These are phyloP conservation scores for Russula olivacea DNA, from an alignment of 768 basidiomycete genomes.

Conservation along the genomic window DNA sequence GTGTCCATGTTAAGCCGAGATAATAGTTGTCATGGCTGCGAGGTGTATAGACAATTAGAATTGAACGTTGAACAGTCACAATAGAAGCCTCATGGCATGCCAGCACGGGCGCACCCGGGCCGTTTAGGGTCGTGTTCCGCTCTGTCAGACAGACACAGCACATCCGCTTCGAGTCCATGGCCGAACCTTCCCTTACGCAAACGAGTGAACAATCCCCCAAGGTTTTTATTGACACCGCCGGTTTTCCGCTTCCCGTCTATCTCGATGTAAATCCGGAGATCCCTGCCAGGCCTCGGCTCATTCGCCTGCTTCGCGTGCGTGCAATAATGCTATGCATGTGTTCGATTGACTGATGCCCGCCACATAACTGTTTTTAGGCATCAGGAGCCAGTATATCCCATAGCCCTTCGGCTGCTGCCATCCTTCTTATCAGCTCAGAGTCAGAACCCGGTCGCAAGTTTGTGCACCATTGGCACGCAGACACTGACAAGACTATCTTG, in stretches of 20 bases:
- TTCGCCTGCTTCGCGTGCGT: constrained; percentile 32
- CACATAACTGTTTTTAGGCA: constrained; percentile 35
- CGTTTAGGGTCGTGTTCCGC: too few species aligned
- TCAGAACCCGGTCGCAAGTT: constrained; percentile 49
- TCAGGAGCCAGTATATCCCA: constrained; percentile 49
- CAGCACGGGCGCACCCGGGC: background rate
- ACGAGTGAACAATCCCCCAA: constrained; percentile 16
- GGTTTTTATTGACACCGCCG: constrained; percentile 39
- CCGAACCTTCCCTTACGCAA: constrained; percentile 10
- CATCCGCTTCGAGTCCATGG: background rate
- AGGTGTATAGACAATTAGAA: background rate
- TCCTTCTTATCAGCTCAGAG: constrained; percentile 55
- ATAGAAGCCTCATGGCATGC: background rate
- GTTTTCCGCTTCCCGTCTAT: constrained; percentile 45
- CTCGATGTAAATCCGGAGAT: constrained; percentile 50
- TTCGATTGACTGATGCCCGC: background rate
- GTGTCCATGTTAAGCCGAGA: background rate
- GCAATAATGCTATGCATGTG: background rate
- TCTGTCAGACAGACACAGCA: background rate
- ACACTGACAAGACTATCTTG: constrained; percentile 45
- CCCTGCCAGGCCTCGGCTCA: constrained; percentile 43
- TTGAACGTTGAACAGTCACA: background rate
- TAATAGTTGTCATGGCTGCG: constrained; percentile 8
- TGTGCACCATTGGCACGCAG: constrained; percentile 53
- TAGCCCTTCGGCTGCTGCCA: constrained; percentile 46